Evolutionary conservation across 1,139 yeast species (phyloP), one percentile per base, ranked within the genome.

Genomic region (Saccharomycopsis phalli): DNA sequence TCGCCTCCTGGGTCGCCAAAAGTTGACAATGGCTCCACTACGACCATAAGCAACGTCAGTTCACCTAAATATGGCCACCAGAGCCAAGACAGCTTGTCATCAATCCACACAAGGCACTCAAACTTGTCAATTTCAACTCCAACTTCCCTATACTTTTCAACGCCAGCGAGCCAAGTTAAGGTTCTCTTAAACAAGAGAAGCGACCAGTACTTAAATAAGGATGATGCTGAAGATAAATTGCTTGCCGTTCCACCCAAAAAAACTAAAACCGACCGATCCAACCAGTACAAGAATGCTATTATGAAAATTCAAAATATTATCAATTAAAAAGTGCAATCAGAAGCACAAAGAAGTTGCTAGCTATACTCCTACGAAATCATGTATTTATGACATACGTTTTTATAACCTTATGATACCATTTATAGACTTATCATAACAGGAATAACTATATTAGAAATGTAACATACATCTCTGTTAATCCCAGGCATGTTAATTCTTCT

Each of bases 71-170:
- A 73, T 70, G 57, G 74, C 76, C 53, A 42, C 37, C 86, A 79
- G 54, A 67, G 79, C 1, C 79, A 84, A 83, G 81, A 76, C 51
- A 68, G 78, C 22, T 34, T 42, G 19, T 36, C 41, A 10, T 36
- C 40, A 22, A 39, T 35, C 33, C 42, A 39, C 20, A 39, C 42
- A 2, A 27, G 46, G 6, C 44, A 42, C 23, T 32, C 37, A 4
- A 32, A 19, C 14, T 19, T 37, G 7, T 31, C 36, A 20, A 37
- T 41, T 13, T 28, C 36, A 7, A 16, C 79, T 71, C 48, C 76
- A 70, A 4, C 68, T 77, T 6, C 74, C 79, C 31, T 83, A 83
- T 14, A 73, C 77, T 41, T 78, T 81, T 1, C 84, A 76, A 58
- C 63, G 76, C 47, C 84, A 2, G 68, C 73, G 47, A 46, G 68